These are phyloP conservation scores for Chlorella sp. DNA, from an alignment of 139 green algal genomes.

Conservation along the genomic window DNA sequence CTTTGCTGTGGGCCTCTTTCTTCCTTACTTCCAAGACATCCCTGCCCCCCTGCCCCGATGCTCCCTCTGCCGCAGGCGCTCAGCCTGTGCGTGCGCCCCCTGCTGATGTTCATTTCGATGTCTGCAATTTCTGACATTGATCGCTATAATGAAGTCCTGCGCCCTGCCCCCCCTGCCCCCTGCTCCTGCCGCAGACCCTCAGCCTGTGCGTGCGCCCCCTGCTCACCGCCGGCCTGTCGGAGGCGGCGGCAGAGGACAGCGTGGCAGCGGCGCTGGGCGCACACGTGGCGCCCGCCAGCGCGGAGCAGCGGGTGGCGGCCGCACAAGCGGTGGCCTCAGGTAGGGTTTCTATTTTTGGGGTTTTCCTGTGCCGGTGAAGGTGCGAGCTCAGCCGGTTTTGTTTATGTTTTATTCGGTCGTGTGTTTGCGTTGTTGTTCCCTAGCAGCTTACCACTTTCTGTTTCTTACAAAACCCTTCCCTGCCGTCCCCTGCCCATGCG, in stretches of 20 bases:
- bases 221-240: constrained; percentile 70
- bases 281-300: not conserved
- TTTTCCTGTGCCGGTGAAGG: not conserved
- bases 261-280: not conserved
- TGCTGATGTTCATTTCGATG: no score
- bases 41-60: no score
- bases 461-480: not conserved
- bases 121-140: no score
- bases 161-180: no score
- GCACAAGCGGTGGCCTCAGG: constrained; percentile 11
- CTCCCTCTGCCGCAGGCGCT: not conserved
- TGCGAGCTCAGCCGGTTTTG: not conserved
- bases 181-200: constrained; percentile 51
- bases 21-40: no score
- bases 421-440: not conserved
- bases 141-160: not conserved
- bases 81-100: not conserved
- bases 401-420: not conserved
- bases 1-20: no score
- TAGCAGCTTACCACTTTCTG: not conserved
- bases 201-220: constrained; percentile 80
- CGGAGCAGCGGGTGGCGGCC: constrained; percentile 40
- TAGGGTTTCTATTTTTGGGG: not conserved
- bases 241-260: not conserved
- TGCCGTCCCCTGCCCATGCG: not conserved